Conservation (phyloP, 805 yeast species). For the Teunomyces funiuensis region DNA sequence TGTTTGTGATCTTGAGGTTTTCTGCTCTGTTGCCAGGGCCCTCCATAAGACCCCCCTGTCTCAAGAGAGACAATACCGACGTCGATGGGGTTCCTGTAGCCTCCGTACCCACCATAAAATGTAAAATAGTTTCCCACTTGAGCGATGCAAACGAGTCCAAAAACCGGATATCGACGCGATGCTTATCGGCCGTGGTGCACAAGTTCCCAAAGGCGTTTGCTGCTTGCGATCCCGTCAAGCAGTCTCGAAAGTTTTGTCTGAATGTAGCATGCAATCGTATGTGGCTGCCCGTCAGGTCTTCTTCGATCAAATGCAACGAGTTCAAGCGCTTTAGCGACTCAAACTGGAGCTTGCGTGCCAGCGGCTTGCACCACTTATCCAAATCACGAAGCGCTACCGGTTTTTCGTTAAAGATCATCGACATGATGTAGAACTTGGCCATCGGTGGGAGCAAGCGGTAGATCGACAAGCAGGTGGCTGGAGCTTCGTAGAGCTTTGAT, state of each 20-base stretch:
- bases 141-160: constrained; percentile 77
- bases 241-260: constrained; percentile 71
- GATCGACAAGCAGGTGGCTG: constrained; percentile 95
- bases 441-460: constrained; percentile 83
- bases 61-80: constrained; percentile 76
- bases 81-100: constrained; percentile 65
- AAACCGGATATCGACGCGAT: constrained; percentile 59
- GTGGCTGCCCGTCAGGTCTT: constrained; percentile 47
- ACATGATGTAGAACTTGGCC: constrained; percentile 86
- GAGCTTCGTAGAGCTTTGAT: constrained; percentile 70
- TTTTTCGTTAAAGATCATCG: constrained; percentile 78
- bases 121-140: constrained; percentile 94
- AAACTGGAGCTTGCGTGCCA: constrained; percentile 56
- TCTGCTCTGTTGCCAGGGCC: constrained; percentile 39
- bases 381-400: constrained; percentile 67
- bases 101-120: constrained; percentile 96
- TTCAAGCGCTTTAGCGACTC: constrained; percentile 80
- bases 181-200: constrained; percentile 53
- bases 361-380: constrained; percentile 72
- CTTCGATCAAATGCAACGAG: constrained; percentile 71
- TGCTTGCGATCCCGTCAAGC: constrained; percentile 75
- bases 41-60: constrained; percentile 87
- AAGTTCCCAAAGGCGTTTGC: constrained; percentile 77
- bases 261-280: constrained; percentile 70
- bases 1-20: constrained; percentile 72